These are phyloP conservation scores for Leccinum subtestaceum DNA, from an alignment of 768 basidiomycete species.

Conservation along the genomic window DNA sequence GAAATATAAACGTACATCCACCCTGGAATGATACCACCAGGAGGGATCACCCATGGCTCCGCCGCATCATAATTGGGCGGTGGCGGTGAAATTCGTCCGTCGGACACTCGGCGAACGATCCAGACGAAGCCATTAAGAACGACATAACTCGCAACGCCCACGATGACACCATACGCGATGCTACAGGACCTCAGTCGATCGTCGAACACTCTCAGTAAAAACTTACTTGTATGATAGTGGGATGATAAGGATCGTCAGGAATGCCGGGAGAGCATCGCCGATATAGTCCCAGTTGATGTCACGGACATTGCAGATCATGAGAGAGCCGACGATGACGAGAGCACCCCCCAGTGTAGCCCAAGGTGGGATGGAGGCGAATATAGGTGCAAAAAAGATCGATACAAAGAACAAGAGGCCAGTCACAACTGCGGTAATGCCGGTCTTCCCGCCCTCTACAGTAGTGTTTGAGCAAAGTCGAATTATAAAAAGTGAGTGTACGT, in stretches of 20 bases:
- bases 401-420: constrained; percentile 77
- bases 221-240: constrained; percentile 74
- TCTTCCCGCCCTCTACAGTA: constrained; percentile 76
- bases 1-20: constrained; percentile 58
- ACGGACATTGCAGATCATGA: constrained; percentile 84
- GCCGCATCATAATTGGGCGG: constrained; percentile 49
- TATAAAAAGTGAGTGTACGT: constrained; percentile 15
- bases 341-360: constrained; percentile 85
- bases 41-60: constrained; percentile 71
- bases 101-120: constrained; percentile 48
- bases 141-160: constrained; percentile 68
- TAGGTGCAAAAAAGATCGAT: constrained; percentile 83
- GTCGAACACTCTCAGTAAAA: not conserved
- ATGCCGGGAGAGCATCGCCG: constrained; percentile 84
- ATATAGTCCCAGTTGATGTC: constrained; percentile 91
- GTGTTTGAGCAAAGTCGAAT: constrained; percentile 7
- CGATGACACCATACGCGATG: constrained; percentile 88
- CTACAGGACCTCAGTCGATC: constrained; percentile 34
- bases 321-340: constrained; percentile 78
- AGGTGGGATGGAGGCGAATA: constrained; percentile 81
- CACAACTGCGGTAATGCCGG: constrained; percentile 74
- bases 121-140: constrained; percentile 71
- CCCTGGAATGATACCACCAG: constrained; percentile 61
- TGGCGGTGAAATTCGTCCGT: constrained; percentile 62
- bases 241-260: constrained; percentile 78